phyloP scores from a whole-genome alignment of 805 yeast species.

The Pichia cephalocereana region DNA sequence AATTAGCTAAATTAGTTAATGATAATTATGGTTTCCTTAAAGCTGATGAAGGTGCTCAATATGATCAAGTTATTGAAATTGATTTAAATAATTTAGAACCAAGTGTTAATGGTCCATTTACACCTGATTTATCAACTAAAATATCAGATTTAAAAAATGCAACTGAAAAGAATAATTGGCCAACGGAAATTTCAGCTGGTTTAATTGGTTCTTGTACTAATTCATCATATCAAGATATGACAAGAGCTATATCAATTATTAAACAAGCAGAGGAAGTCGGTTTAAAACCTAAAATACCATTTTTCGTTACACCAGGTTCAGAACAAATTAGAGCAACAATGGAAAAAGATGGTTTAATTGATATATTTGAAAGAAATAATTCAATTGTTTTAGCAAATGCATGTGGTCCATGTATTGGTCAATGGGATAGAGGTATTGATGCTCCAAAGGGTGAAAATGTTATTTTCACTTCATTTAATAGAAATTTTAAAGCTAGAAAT shows the following conservation, averaged over 20 bases:
- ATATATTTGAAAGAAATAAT: constrained; percentile 83
- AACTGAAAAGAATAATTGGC: constrained; percentile 85
- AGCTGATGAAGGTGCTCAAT: constrained; percentile 90
- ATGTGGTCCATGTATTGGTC: constrained; percentile 99
- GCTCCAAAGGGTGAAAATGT: constrained; percentile 92
- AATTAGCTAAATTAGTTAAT: constrained; percentile 63
- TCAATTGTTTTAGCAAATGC: constrained; percentile 95
- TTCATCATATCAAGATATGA: constrained; percentile 97
- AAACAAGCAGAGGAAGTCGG: constrained; percentile 88
- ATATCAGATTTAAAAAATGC: constrained; percentile 78
- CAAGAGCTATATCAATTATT: constrained; percentile 90
- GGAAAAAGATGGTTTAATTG: constrained; percentile 89
- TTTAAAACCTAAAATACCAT: constrained; percentile 82
- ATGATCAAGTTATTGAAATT: constrained; percentile 88
- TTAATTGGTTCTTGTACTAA: constrained; percentile 98
- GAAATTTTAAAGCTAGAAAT: constrained; percentile 96
- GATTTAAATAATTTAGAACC: constrained; percentile 89
- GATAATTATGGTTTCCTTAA: constrained; percentile 53
- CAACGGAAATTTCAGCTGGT: constrained; percentile 85
- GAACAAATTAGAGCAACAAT: constrained; percentile 98
- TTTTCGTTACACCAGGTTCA: constrained; percentile 95
- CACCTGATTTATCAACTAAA: constrained; percentile 96
- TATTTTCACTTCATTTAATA: constrained; percentile 93
- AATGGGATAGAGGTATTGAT: constrained; percentile 90
- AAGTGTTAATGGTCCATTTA: constrained; percentile 95